Evolutionary conservation across 164 flowering plant species (phyloP), one percentile per base, ranked within the genome.

Genomic region (Malania oleifera): DNA sequence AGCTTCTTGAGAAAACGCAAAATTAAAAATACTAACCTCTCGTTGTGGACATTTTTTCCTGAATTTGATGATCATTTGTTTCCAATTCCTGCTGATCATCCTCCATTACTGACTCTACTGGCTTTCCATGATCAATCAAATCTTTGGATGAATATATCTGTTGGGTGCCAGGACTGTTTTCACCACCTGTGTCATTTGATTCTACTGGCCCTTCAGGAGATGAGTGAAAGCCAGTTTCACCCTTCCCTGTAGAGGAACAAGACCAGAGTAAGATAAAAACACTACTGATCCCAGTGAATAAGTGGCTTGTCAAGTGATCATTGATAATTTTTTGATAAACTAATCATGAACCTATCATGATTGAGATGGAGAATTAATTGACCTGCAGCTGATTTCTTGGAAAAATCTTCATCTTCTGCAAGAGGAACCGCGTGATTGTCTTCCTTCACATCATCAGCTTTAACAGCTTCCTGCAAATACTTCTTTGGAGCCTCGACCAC

Each of bases 21-120:
- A 1, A 25, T 8, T 18, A 43, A 11, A 34, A 40, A 18, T 45
- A 44, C 76, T 62, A 34, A 79, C 83, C 83, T 74, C 41, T 58
- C 57, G 22, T 51, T 15, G 34, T 25, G 0, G 67, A 49, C 54
- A 29, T 20, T 37, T 67, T 61, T 27, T 45, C 48, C 59, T 56
- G 56, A 69, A 65, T 40, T 56, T 62, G 73, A 48, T 51, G 31
- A 17, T 59, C 50, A 22, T 7, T 59, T 28, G 62, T 27, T 56
- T 13, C 66, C 22, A 51, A 17, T 56, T 13, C 66, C 22, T 47
- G 12, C 15, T 41, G 37, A 44, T 28, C 46, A n/a, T 60, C 58
- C 28, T 56, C 49, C 22, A 56, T 1, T 19, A 28, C 51, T 19
- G 54, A 57, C 18, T 58, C 61, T 40, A 28, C 46, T 23, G 7